phyloP scores from a whole-genome alignment of 805 yeast species.

The Sugiyamaella mastotermitis region DNA sequence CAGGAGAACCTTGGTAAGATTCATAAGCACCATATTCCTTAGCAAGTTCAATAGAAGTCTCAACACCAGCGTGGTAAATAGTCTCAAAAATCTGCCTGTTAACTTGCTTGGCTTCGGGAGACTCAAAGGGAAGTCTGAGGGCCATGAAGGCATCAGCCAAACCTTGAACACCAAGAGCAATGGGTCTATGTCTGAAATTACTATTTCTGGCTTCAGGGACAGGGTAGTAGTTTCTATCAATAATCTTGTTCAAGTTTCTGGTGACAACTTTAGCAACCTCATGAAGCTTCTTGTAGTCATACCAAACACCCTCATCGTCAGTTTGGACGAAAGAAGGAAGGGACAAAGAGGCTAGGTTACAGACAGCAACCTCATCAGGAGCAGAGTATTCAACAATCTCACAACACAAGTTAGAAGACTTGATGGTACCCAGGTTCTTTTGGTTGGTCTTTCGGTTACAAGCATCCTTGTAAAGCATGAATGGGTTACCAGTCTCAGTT shows the following conservation, averaged over 20 bases:
- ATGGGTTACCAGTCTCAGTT: conserved; percentile 95
- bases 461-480: conserved; percentile 88
- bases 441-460: conserved; percentile 86
- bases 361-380: conserved; percentile 90
- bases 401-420: conserved; percentile 90
- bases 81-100: conserved; percentile 91
- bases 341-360: conserved; percentile 89
- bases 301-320: conserved; percentile 44
- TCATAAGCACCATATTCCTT: conserved; percentile 60
- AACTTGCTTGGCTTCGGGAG: conserved; percentile 65
- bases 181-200: conserved; percentile 80
- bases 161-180: conserved; percentile 98
- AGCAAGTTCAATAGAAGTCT: conserved; percentile 81
- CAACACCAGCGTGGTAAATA: conserved; percentile 88
- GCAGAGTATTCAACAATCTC: conserved; percentile 91
- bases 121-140: conserved; percentile 80
- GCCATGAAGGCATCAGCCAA: conserved; percentile 82
- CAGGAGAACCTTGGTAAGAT: conserved; percentile 79
- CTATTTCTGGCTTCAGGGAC: conserved; percentile 67
- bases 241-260: conserved; percentile 72
- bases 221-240: conserved; percentile 84
- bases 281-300: conserved; percentile 72
- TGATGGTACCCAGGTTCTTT: conserved; percentile 85
- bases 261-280: conserved; percentile 69
- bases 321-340: conserved; percentile 67